Base-by-base conservation (phyloP, 164 flowering plant genomes). In the Vitis amurensis region DNA sequence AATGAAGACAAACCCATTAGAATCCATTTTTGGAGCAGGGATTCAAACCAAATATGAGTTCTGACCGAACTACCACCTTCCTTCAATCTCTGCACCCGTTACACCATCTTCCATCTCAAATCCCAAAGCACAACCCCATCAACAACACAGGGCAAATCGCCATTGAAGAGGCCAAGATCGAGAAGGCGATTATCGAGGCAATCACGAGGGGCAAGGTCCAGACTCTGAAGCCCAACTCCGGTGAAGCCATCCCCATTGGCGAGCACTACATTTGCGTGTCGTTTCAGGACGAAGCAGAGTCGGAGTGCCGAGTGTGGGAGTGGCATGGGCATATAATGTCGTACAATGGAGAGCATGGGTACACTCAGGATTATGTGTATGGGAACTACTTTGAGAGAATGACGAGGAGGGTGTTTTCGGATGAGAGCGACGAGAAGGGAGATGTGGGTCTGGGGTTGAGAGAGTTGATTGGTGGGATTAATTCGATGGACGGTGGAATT, bases 311-410 rank as follows among this genome's bases (percentile, higher is more conserved):
- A 60, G 98, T 91, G 0, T 95, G 99, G 99, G 98, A 93, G 80
- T 95, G 99, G 99, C 98, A 93, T 63, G 98, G 99, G 10, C 98
- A 91, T 73, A 83, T 95, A 3, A 88, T 91, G 97, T 64, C 90
- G 68, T 91, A 84, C 68, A 95, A 95, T 79, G 94, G 90, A 50
- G 95, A 88, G 69, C 74, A 86, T 66, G 97, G 93, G 48, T 91
- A 86, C 63, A 63, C 83, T 0, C 97, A 92, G 0, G 97, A 95
- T 86, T 93, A 93, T 74, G 86, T 93, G 23, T 93, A 93, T 71
- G 99, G 97, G 74, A 91, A 95, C 81, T 93, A 95, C 77, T 91
- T 93, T 44, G 97, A 95, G 86, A 88, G 89, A 74, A 16, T 80
- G 76, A 69, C 49, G 58, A 75, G 48, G 8, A 71, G 65, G 64